phyloP scores from a whole-genome alignment of 1,139 yeast species.

The Debaryomyces robertsiae region DNA sequence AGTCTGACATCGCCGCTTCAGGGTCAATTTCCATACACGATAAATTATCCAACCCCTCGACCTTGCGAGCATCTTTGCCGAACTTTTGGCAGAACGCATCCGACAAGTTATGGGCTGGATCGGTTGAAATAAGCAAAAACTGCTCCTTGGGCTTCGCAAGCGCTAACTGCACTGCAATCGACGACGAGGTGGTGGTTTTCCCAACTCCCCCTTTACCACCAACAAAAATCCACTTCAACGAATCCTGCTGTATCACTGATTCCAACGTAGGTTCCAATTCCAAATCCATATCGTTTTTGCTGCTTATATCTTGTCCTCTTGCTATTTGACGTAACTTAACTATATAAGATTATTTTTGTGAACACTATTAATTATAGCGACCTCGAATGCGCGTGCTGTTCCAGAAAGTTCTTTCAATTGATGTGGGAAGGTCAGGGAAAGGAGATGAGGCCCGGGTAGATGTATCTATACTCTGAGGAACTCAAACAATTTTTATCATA shows the following conservation, averaged over 20 bases:
- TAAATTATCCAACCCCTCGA: conserved; percentile 82
- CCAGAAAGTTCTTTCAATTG: conserved; percentile 5
- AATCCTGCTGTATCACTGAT: conserved; percentile 62
- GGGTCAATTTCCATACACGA: conserved; percentile 99
- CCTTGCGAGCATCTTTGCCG: conserved; percentile 93
- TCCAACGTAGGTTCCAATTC: conserved; percentile 68
- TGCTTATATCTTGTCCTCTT: no score
- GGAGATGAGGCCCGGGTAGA: no score
- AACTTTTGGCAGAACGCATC: conserved; percentile 98
- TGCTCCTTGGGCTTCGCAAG: conserved; percentile 77
- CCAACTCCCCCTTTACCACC: conserved; percentile 99
- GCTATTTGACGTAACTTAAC: no score
- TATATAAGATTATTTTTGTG: not conserved
- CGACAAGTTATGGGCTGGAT: conserved; percentile 95
- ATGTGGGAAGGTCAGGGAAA: no score
- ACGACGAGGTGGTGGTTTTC: conserved; percentile 94
- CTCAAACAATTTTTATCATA: no score
- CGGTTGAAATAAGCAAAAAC: conserved; percentile 89
- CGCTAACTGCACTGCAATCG: conserved; percentile 89
- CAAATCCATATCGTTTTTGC: conserved; percentile 39
- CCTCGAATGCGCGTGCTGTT: conserved; percentile 5
- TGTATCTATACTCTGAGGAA: no score
- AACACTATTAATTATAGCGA: not conserved
- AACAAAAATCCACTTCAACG: conserved; percentile 93
- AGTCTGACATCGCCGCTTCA: conserved; percentile 87